Evolutionary conservation across 2,329 filamentous ascomycete genomes (phyloP).

Genomic region (Ramularia endophylla): DNA sequence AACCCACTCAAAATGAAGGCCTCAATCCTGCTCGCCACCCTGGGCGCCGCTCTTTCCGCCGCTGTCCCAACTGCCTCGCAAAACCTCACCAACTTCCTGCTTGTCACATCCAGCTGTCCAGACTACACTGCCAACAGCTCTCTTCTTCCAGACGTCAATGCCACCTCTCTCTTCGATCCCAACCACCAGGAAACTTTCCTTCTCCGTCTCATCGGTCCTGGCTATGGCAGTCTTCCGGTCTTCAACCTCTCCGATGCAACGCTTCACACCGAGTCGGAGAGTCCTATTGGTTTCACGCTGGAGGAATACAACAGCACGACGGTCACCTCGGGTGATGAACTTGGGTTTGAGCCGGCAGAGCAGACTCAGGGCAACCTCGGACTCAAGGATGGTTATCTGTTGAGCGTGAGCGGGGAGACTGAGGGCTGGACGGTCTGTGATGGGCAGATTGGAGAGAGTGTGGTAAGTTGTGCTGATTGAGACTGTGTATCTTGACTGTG

Average conservation of each 20-base stretch:
- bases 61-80: neutral
- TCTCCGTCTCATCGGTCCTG: conserved; percentile 34
- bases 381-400: conserved; percentile 32
- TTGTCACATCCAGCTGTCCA: conserved; percentile 35
- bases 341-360: conserved; percentile 30
- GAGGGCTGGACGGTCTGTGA: conserved; percentile 37
- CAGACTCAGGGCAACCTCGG: conserved; percentile 31
- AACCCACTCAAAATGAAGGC: neutral
- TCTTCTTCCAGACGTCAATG: conserved; percentile 31
- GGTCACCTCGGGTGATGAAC: conserved; percentile 22
- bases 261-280: conserved; percentile 27
- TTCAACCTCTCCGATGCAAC: conserved; percentile 34
- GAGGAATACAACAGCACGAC: conserved; percentile 30
- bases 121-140: conserved; percentile 25
- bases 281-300: conserved; percentile 10
- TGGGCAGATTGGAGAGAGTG: conserved; percentile 25
- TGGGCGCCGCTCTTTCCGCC: neutral
- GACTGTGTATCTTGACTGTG: too few relatives aligned
- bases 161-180: conserved; percentile 36
- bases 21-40: neutral
- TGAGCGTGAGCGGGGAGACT: conserved; percentile 32
- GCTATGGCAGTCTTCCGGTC: conserved; percentile 34
- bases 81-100: conserved; percentile 30
- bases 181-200: conserved; percentile 30
- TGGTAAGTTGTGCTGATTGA: conserved; percentile 27